phyloP scores from a whole-genome alignment of 1,284 basidiomycete genomes.

The Microbotryum intermedium region DNA sequence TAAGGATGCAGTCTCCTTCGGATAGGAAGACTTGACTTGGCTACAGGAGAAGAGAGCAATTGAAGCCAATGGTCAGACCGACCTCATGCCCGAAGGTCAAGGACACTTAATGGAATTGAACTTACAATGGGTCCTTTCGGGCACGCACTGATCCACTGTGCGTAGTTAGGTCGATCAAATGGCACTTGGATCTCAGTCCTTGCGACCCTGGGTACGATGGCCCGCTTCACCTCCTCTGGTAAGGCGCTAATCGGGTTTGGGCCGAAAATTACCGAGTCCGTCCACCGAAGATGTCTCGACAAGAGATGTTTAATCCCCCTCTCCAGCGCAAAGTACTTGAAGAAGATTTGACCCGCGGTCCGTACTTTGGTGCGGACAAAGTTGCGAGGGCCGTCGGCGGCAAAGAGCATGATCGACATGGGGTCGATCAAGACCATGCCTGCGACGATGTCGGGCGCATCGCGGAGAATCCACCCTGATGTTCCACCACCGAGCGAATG shows the following conservation, averaged over 20 bases:
- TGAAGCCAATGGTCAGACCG: too few species aligned
- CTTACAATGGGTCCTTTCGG: constrained; percentile 20
- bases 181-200: neutral
- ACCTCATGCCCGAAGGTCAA: too few species aligned
- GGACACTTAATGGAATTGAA: neutral
- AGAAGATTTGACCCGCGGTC: constrained; percentile 24
- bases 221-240: constrained; percentile 2
- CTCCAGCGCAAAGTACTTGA: constrained; percentile 26
- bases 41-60: neutral
- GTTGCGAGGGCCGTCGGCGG: constrained; percentile 19
- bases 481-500: constrained; percentile 19
- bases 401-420: constrained; percentile 21
- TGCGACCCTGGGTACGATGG: constrained; percentile 14
- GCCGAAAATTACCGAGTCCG: constrained; percentile 17
- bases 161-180: constrained; percentile 20
- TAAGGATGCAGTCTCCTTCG: constrained; percentile 22
- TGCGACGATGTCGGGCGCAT: constrained; percentile 26
- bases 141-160: constrained; percentile 6
- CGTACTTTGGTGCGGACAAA: constrained; percentile 21
- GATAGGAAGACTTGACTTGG: constrained; percentile 19
- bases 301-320: constrained; percentile 27
- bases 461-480: constrained; percentile 19
- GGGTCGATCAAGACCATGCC: constrained; percentile 25
- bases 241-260: constrained; percentile 4
- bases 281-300: constrained; percentile 19